Conservation (phyloP, 73 alveolate species). For the Paramecium octaurelia region DNA sequence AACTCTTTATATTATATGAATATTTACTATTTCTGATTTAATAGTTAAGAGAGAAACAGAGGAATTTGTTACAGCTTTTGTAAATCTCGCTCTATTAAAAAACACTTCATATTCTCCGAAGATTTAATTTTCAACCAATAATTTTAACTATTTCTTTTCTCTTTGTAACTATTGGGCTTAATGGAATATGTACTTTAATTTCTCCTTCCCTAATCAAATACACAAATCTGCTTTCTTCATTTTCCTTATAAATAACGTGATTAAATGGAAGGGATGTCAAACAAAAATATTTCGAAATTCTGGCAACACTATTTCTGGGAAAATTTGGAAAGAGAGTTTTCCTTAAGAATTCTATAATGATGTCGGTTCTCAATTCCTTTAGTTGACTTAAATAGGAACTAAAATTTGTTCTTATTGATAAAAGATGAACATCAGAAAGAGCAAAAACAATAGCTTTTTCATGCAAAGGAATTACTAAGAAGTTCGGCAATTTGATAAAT, state of each 20-base stretch:
- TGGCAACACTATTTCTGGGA: background rate
- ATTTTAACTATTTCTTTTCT: background rate
- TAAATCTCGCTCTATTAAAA: background rate
- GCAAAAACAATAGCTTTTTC: background rate
- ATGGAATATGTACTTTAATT: background rate
- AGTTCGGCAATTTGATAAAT: background rate
- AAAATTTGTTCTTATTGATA: background rate
- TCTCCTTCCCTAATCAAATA: background rate
- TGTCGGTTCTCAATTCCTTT: background rate
- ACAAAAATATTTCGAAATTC: background rate
- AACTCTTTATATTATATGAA: background rate
- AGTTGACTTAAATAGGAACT: background rate
- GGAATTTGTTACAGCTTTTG: background rate
- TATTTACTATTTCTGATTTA: background rate
- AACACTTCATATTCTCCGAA: slow-evolving; percentile 9
- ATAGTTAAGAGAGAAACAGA: background rate
- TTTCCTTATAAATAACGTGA: background rate
- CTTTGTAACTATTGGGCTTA: background rate
- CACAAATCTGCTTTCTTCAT: background rate
- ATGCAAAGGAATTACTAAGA: background rate
- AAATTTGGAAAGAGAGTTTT: background rate
- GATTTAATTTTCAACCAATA: background rate
- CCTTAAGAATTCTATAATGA: background rate
- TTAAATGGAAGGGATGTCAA: background rate
- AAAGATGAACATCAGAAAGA: background rate